Evolutionary conservation across 805 yeast genomes (phyloP).

Genomic region (Zygosaccharomyces lentus): DNA sequence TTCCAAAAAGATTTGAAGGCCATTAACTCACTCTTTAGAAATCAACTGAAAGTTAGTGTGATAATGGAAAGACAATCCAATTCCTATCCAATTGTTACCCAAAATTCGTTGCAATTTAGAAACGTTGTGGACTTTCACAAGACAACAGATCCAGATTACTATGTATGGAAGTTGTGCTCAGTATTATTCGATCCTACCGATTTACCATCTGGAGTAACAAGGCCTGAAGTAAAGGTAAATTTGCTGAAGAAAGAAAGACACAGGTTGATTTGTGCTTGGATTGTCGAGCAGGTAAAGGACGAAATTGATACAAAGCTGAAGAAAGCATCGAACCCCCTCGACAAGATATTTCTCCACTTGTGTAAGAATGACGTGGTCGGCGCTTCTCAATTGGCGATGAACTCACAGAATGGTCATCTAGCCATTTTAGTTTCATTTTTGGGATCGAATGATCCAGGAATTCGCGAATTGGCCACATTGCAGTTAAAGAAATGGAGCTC

Average conservation of each 20-base stretch:
- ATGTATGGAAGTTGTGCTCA: constrained; percentile 54
- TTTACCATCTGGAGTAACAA: constrained; percentile 20
- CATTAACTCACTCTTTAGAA: constrained; percentile 19
- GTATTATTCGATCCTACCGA: constrained; percentile 51
- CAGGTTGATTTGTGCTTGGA: constrained; percentile 52
- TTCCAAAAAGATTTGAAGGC: constrained; percentile 11
- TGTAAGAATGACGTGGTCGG: constrained; percentile 52
- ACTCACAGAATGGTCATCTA: constrained; percentile 62
- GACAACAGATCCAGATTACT: constrained; percentile 22
- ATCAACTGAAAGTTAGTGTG: constrained; percentile 24
- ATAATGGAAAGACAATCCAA: constrained; percentile 30
- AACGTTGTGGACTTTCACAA: constrained; percentile 18
- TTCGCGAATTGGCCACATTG: constrained; percentile 48
- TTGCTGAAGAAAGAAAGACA: constrained; percentile 40
- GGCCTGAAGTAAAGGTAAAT: constrained; percentile 20
- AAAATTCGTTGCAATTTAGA: constrained; percentile 36
- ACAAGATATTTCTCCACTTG: constrained; percentile 46
- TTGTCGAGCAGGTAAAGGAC: constrained; percentile 41
- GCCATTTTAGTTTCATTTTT: constrained; percentile 64
- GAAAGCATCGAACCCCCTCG: constrained; percentile 40
- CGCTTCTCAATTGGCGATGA: constrained; percentile 60
- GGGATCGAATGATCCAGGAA: constrained; percentile 64
- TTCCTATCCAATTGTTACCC: constrained; percentile 37
- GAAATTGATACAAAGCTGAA: constrained; percentile 36
- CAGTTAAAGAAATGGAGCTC: constrained; percentile 68